Evolutionary conservation across 2,329 filamentous ascomycete species (phyloP).

Genomic region (Cladosporium oxysporum): DNA sequence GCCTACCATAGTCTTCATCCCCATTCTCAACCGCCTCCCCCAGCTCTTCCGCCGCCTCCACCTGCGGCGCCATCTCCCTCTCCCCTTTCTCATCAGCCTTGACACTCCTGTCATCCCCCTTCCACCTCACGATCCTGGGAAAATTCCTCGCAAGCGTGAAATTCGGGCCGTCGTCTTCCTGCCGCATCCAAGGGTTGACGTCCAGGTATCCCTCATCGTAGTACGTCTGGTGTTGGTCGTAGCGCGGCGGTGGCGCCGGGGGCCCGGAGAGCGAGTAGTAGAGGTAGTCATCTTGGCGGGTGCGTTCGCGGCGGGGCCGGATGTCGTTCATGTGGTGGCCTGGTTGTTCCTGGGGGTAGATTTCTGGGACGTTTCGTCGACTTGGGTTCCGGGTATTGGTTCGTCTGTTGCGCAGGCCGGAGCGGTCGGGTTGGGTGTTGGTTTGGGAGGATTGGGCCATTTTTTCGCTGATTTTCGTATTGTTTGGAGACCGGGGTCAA

Average conservation of each 20-base stretch:
- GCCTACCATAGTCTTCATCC: neutral
- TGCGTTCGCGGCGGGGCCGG: conserved; percentile 17
- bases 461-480: neutral
- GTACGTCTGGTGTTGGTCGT: conserved; percentile 29
- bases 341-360: neutral
- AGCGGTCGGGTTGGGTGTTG: neutral
- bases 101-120: conserved; percentile 19
- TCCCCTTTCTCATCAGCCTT: conserved; percentile 29
- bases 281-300: conserved; percentile 18
- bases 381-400: neutral
- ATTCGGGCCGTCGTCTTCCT: conserved; percentile 25
- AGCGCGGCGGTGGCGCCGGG: conserved; percentile 12
- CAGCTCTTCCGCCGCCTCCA: conserved; percentile 18
- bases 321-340: conserved; percentile 10
- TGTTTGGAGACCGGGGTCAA: neutral
- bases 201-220: conserved; percentile 31
- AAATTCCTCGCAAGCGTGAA: conserved; percentile 32
- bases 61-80: conserved; percentile 30
- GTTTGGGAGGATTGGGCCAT: neutral
- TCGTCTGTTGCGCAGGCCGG: neutral
- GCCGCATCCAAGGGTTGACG: conserved; percentile 31
- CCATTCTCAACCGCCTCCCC: conserved; percentile 9
- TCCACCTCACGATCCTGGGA: conserved; percentile 30
- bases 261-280: conserved; percentile 19
- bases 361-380: neutral